Conservation (phyloP, 805 yeast genomes). For the Cyberlindnera maclurae region DNA sequence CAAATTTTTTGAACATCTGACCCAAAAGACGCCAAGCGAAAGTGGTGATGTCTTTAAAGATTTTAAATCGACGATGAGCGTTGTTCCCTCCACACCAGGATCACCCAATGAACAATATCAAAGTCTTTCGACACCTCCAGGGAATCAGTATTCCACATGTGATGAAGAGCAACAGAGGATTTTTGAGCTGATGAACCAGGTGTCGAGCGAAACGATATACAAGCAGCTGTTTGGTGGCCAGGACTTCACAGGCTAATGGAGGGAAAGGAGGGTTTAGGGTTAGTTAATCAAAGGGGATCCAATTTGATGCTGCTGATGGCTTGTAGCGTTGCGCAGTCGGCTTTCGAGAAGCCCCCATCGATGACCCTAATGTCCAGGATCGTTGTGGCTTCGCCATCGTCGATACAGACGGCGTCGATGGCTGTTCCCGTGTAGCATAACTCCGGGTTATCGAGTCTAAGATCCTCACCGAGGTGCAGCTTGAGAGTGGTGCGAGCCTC, state of each 20-base stretch:
- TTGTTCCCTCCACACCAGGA: too few relatives aligned
- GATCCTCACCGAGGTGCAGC: conserved; percentile 12
- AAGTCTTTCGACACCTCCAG: conserved; percentile 19
- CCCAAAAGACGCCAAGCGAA: conserved; percentile 15
- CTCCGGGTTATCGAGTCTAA: conserved; percentile 9
- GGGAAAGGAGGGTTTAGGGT: background rate
- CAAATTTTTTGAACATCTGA: conserved; percentile 20
- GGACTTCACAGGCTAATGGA: conserved; percentile 7
- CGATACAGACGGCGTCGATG: conserved; percentile 13
- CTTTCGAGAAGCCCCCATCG: conserved; percentile 3
- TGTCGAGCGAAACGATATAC: conserved; percentile 56
- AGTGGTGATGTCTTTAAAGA: conserved; percentile 10
- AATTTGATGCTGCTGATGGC: conserved; percentile 5
- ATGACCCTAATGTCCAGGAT: conserved; percentile 9
- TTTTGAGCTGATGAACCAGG: conserved; percentile 54
- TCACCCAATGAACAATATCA: conserved; percentile 1
- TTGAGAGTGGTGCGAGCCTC: conserved; percentile 1
- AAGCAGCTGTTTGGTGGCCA: conserved; percentile 47
- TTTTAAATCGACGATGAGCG: background rate
- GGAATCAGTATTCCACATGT: conserved; percentile 1
- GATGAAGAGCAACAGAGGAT: conserved; percentile 45
- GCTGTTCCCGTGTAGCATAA: conserved; percentile 16
- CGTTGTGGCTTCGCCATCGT: conserved; percentile 10
- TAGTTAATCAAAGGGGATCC: conserved; percentile 5
- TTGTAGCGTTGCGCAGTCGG: conserved; percentile 4